Evolutionary conservation across 2,329 filamentous ascomycete species (phyloP).

Genomic region (Sodiomyces alkalinus): DNA sequence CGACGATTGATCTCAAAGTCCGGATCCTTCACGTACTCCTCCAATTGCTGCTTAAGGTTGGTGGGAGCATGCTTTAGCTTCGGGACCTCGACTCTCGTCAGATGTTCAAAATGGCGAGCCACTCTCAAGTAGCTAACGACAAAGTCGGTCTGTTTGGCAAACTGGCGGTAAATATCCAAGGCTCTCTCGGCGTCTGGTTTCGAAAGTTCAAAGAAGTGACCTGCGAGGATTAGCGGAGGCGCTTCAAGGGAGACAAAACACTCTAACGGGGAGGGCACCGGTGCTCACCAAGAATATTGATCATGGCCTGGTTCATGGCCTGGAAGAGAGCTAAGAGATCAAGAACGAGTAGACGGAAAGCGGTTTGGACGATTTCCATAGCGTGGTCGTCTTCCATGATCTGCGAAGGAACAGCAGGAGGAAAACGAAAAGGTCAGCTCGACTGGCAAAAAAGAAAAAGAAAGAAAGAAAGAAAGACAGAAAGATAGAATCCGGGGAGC

Average conservation of each 20-base stretch:
- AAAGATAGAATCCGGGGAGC: too few species aligned
- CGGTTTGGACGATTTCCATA: conserved; percentile 76
- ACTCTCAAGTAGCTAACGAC: conserved; percentile 82
- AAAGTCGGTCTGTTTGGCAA: conserved; percentile 80
- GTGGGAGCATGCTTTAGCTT: conserved; percentile 96
- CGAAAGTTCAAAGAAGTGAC: conserved; percentile 98
- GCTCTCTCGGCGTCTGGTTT: conserved; percentile 84
- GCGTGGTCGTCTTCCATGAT: conserved; percentile 43
- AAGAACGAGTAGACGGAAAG: conserved; percentile 80
- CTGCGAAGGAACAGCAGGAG: conserved; percentile 25
- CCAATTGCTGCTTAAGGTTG: conserved; percentile 73
- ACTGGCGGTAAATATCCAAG: conserved; percentile 80
- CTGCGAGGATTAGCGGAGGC: conserved; percentile 25
- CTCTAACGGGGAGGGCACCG: conserved; percentile 3
- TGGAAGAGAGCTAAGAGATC: conserved; percentile 86
- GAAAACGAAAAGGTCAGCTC: background rate
- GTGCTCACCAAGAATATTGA: conserved; percentile 75
- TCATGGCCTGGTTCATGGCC: conserved; percentile 90
- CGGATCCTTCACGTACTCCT: conserved; percentile 87
- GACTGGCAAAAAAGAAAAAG: too few species aligned
- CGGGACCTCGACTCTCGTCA: conserved; percentile 84
- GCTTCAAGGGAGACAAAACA: too few species aligned
- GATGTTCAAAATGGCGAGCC: conserved; percentile 80
- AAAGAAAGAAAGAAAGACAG: too few species aligned
- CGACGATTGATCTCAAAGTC: conserved; percentile 89